Base-by-base conservation (phyloP, 179 eudicot species). In the Beta lomatogona region DNA sequence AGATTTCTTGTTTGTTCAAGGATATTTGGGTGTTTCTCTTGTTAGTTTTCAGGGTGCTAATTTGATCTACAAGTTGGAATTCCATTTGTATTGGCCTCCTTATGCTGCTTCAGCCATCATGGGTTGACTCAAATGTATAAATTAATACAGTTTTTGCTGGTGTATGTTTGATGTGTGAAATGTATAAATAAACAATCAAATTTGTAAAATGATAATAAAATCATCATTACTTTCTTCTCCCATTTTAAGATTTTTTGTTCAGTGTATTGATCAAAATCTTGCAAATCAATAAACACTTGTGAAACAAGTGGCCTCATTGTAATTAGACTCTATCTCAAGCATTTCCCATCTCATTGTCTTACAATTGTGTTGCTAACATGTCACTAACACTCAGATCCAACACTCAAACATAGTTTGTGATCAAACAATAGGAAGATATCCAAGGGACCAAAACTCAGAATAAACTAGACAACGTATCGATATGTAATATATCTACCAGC, bases 401-500 rank as follows among this genome's bases (percentile, higher is more conserved):
- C 76, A 52, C 18, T 12, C 18, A 55, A 14, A 54, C 75, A 45
- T 57, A 71, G 69, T 64, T 71, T 71, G 5, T 71, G 75, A 71
- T 71, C 9, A 63, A 64, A 46, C 8, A 7, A 21, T 6, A 25
- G 44, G 70, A 10, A 22, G 63, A 59, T 18, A 19, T 21, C 12
- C 44, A n/a, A 14, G 31, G 16, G 28, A 52, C 75, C 41, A 0
- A 36, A 36, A 36, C 41, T 36, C 41, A 36, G 41, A 36, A 36
- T 36, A 85, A 55, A 83, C 88, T 41, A 64, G 36, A 14, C 11
- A 78, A 90, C 93, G 76, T 82, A 85, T 63, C 93, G 85, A 81
- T 91, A 91, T 5, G 93, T 90, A 65, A 89, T 83, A 18, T 91
- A 90, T 75, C 88, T 89, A 46, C 94, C 91, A 11, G 91, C 90